Conservation (phyloP, 768 basidiomycete species). For the Russula foetens region DNA sequence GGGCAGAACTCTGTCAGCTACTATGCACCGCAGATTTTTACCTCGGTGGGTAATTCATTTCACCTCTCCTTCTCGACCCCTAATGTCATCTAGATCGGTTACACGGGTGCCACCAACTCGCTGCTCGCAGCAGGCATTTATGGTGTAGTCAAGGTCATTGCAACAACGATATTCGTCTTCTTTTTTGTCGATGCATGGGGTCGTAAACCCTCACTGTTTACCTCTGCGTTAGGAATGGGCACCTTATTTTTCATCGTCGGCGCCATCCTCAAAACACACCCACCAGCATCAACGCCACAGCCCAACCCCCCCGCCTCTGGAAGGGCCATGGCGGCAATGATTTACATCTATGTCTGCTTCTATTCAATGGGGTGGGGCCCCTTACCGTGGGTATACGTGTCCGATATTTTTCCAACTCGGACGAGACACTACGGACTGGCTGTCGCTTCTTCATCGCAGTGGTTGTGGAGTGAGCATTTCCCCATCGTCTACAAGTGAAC, state of each 20-base stretch:
- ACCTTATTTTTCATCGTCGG: conserved; percentile 76
- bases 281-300: conserved; percentile 35
- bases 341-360: conserved; percentile 83
- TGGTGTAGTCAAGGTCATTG: conserved; percentile 56
- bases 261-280: conserved; percentile 73
- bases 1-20: conserved; percentile 79
- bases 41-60: conserved; percentile 36
- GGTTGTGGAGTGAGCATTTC: conserved; percentile 64
- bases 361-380: conserved; percentile 86
- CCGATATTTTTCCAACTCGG: conserved; percentile 83
- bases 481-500: neutral
- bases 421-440: conserved; percentile 77
- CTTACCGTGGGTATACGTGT: conserved; percentile 50
- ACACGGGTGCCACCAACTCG: conserved; percentile 46
- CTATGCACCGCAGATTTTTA: conserved; percentile 69
- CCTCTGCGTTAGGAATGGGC: conserved; percentile 75
- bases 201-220: conserved; percentile 60
- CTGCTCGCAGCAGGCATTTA: conserved; percentile 71
- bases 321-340: conserved; percentile 78
- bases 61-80: neutral
- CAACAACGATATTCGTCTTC: conserved; percentile 58
- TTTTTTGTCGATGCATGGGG: conserved; percentile 61
- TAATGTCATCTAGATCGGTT: conserved; percentile 46
- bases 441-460: conserved; percentile 68
- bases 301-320: conserved; percentile 38